Evolutionary conservation across 306 rosid genomes (phyloP), one percentile per base, ranked within the genome.

Genomic region (Vachellia pachyceras): DNA sequence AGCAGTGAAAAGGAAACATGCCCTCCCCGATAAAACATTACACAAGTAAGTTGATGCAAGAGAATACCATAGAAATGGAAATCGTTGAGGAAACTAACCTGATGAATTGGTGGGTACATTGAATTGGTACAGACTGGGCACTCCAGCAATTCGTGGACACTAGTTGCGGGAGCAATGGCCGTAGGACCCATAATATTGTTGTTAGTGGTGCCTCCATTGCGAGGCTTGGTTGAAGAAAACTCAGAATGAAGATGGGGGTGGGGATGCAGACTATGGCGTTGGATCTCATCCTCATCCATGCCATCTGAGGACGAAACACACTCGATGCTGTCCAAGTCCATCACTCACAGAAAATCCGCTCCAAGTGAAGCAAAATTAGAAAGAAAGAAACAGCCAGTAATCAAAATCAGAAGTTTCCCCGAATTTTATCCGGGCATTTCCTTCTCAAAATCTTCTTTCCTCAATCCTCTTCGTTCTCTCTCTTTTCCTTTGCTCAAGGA

Each of bases 121-220:
- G 98, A 94, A 86, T 94, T 94, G 64, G 98, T 94, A 75, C 98
- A 94, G 7, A 94, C 98, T 7, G 98, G 97, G 83, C 98, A 94
- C 84, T 94, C 97, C 3, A 94, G 91, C 91, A 94, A 86, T 82
- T 94, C 98, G 42, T 94, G 98, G 66, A 94, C 98, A 83, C 98
- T 94, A 77, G 98, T 92, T 69, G 97, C 94, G 4, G 98, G 98
- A 61, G 97, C 81, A 81, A 90, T 90, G 68, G 87, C 87, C n/a
- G 84, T 86, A 47, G 90, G 82, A 1, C 89, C 91, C 72, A 86
- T 45, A n/a, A 57, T 42, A 74, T 79, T 72, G 42, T 82, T 77
- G 72, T 72, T 81, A 54, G 83, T 90, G 29, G 72, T 79, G 72
- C 70, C 82, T 68, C 88, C 91, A 87, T 89, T 89, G 52, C 97